Base-by-base conservation (phyloP, 306 rosid genomes). In the Styphnolobium japonicum region DNA sequence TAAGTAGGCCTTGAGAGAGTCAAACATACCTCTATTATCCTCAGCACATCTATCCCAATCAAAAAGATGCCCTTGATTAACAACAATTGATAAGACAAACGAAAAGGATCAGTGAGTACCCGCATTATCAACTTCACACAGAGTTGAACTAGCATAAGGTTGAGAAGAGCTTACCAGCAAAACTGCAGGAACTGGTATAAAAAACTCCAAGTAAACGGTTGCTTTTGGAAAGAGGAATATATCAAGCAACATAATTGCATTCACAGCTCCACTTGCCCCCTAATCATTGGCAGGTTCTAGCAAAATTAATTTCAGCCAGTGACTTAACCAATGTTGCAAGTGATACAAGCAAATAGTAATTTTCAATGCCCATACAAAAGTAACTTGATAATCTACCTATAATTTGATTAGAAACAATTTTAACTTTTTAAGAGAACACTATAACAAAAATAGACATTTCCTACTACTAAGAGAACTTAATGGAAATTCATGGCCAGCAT, bases 261-360 rank as follows among this genome's bases (percentile, higher is more conserved):
- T 89, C 75, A 93, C 92, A 29, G 96, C 97, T 70, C 92, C 98
- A 70, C 97, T 92, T 76, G 98, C 99, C 10, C 97, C 99, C 99
- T 92, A 75, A 57, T 58, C 80, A 83, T 81, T 81, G 81, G 49
- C 60, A 80, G 15, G 86, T 55, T 64, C 43, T 18, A 57, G 36
- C 69, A 46, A 79, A 34, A 72, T 40, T 23, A 77, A 72, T 83
- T 64, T 58, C 53, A 76, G 78, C 39, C 55, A 58, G 57, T 27
- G 76, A 80, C 6, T 82, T 46, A 61, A 48, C 16, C 25, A 55
- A 71, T 52, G 71, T 66, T 49, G 6, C 45, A 63, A 56, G 66
- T 39, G 67, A 69, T 49, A 76, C 56, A 43, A 49, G 56, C 10
- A 75, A 46, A 71, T 27, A 29, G 42, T 15, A 31, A 56, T 57